Base-by-base conservation (phyloP, 805 yeast genomes). In the Saturnispora diversa region DNA sequence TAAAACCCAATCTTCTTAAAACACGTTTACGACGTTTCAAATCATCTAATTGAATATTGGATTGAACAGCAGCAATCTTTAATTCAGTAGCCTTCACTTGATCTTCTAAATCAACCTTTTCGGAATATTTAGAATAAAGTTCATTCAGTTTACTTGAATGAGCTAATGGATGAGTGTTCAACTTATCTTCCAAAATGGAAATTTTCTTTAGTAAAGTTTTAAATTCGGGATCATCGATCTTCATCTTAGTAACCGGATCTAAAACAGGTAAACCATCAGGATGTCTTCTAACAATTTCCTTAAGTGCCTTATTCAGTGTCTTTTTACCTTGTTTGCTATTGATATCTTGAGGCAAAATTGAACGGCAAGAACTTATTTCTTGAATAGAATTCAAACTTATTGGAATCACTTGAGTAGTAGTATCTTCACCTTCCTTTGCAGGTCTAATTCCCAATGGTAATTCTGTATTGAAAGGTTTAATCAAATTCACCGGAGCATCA, bases 21-120 rank as follows among this genome's bases (percentile, higher is more conserved):
- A 94, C 97, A 53, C 97, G 73, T 60, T 87, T 90, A 53, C 98
- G 80, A 56, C 84, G 85, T 59, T 84, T 86, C 55, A 92, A 70
- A 59, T 92, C 97, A 57, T 92, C 97, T 55, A 92, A 67, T 62
- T 92, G 98, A 50, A 90, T 80, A 13, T 92, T 87, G 0, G 97
- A 83, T 56, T 84, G 87, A 0, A 95, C 92, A 44, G 86, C 90
- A 32, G 69, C 64, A 29, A 90, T 81, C 56, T 83, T 78, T 21
- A 70, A 72, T 50, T 77, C 76, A 28, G 82, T 58, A 5, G 62
- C 62, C 50, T 77, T 76, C 38, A 84, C 77, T 42, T 79, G 71
- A 11, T 66, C 66, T 43, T 72, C 74, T 31, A 86, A 53, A 1
- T 70, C 70, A 46, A 82, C 76, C 60, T 87, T 88, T 21, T 67